Percentiles rank a stretch among this genome's conserved stretches.
These are phyloP conservation scores for Capsicum chinense DNA, from an alignment of 257 asterid species.

Conservation along the genomic window DNA sequence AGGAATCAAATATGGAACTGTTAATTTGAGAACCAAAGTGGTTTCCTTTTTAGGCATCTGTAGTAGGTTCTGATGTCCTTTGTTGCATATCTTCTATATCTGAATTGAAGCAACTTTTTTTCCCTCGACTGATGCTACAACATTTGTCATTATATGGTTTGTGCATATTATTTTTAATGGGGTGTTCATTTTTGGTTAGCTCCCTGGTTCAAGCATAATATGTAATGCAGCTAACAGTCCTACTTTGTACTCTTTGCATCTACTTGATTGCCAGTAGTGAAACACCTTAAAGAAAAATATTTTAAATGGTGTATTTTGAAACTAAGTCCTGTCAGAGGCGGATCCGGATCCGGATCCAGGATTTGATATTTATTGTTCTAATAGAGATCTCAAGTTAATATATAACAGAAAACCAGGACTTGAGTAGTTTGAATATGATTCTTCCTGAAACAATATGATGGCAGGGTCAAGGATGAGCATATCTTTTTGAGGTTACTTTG, in stretches of 20 bases:
- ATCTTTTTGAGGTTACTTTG: no score
- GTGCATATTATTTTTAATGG: neutral
- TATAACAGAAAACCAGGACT: neutral
- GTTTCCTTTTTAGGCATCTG: neutral
- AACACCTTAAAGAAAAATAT: neutral
- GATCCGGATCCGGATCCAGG: neutral
- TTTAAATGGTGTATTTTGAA: neutral
- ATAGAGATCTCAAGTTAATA: neutral
- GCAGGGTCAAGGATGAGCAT: no score
- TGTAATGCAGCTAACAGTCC: neutral
- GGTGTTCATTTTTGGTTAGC: neutral
- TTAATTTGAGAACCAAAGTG: conserved; percentile 10
- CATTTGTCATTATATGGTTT: neutral
- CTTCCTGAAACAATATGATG: no score
- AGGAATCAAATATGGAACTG: conserved; percentile 13
- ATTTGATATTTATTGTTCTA: neutral
- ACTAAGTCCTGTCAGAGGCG: neutral
- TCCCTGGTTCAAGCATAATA: neutral
- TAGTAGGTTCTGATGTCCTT: conserved; percentile 4
- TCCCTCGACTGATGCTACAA: neutral
- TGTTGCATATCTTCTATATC: neutral
- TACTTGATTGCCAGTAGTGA: neutral
- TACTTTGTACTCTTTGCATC: neutral
- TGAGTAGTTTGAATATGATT: no score
- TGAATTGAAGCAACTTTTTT: neutral